phyloP scores from a whole-genome alignment of 805 yeast genomes.

The Phaffomyces opuntiae region DNA sequence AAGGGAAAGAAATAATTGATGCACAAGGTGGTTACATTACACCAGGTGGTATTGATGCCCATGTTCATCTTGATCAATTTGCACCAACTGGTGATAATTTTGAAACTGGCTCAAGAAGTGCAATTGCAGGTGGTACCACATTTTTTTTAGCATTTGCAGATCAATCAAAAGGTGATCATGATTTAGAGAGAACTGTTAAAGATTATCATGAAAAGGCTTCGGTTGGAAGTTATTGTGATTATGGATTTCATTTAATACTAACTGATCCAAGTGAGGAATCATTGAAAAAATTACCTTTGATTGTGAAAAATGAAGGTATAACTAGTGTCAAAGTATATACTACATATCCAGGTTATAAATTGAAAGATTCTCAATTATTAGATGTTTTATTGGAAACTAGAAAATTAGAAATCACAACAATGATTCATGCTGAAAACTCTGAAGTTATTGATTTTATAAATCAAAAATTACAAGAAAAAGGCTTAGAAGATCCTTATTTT shows the following conservation, averaged over 20 bases:
- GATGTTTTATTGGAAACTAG: constrained; percentile 34
- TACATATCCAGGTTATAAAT: constrained; percentile 37
- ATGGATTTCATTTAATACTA: constrained; percentile 41
- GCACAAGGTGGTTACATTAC: constrained; percentile 42
- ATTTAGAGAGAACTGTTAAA: constrained; percentile 24
- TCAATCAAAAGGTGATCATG: constrained; percentile 29
- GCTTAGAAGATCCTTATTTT: constrained; percentile 34
- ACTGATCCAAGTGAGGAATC: constrained; percentile 28
- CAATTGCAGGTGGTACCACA: constrained; percentile 46
- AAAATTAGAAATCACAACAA: constrained; percentile 35
- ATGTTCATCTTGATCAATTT: constrained; percentile 41
- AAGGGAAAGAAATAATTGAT: constrained; percentile 29
- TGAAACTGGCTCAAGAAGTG: constrained; percentile 37
- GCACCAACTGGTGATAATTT: constrained; percentile 38
- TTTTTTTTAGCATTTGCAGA: constrained; percentile 41
- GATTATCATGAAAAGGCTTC: constrained; percentile 27
- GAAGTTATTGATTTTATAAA: constrained; percentile 37
- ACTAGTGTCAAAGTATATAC: constrained; percentile 30
- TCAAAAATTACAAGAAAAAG: constrained; percentile 31
- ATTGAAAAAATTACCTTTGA: constrained; percentile 26
- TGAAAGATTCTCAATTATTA: constrained; percentile 34
- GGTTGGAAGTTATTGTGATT: constrained; percentile 35
- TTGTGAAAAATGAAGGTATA: constrained; percentile 22
- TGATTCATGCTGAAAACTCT: constrained; percentile 47
- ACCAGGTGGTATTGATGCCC: constrained; percentile 47